A percentile compares a stretch with the other conserved stretches of the same genome.
phyloP scores from a whole-genome alignment of 164 flowering plant genomes.

The Nymphaea thermarum region DNA sequence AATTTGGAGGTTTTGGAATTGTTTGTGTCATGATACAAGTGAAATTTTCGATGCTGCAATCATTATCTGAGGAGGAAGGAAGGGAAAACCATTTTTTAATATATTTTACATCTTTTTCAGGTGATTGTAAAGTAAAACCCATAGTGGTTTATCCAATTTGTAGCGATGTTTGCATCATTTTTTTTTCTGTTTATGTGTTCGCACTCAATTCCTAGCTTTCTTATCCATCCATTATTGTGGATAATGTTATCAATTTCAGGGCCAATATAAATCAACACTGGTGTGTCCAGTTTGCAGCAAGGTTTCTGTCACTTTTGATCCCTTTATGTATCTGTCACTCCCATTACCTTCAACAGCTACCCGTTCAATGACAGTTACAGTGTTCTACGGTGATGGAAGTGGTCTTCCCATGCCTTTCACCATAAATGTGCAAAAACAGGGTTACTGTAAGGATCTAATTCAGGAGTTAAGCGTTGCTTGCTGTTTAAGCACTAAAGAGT shows the following conservation, averaged over 20 bases:
- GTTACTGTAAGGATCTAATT: constrained; percentile 56
- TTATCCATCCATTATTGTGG: too few species aligned
- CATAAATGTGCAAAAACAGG: constrained; percentile 59
- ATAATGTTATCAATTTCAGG: constrained; percentile 26
- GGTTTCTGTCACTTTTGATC: constrained; percentile 87
- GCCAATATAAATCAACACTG: constrained; percentile 91
- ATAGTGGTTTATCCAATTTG: too few species aligned
- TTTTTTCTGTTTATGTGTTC: too few species aligned
- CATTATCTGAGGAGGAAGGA: too few species aligned
- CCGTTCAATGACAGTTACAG: constrained; percentile 64
- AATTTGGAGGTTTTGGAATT: too few species aligned
- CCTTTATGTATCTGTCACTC: constrained; percentile 85
- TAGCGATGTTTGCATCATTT: too few species aligned
- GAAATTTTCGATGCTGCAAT: too few species aligned
- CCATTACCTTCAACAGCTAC: constrained; percentile 73
- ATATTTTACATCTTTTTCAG: too few species aligned
- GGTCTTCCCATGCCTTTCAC: constrained; percentile 85
- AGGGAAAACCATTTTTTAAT: too few species aligned
- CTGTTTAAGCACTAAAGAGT: constrained; percentile 65
- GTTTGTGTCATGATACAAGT: too few species aligned
- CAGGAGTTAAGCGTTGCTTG: constrained; percentile 55
- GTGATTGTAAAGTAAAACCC: too few species aligned
- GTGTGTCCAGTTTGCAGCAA: constrained; percentile 84
- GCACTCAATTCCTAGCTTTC: too few species aligned
- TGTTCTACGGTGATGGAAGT: constrained; percentile 74